A percentile compares a stretch with the other conserved stretches of the same genome.
Conservation (phyloP, 1,139 yeast species). For the Kluyveromyces sp. region DNA sequence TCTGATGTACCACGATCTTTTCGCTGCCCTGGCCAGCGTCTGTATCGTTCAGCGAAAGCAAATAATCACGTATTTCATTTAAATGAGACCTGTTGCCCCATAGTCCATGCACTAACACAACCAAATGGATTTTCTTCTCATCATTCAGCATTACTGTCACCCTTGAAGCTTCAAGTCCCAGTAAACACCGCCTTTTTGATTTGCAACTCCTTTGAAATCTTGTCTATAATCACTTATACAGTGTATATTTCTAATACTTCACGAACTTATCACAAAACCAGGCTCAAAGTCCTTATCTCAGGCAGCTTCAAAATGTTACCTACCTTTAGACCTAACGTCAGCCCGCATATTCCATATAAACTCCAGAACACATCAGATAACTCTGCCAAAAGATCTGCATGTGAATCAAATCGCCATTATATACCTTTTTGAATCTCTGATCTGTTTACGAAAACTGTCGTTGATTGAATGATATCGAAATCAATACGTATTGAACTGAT, state of each 20-base stretch:
- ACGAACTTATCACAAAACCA: no score
- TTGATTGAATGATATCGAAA: not conserved
- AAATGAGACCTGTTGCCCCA: conserved; percentile 77
- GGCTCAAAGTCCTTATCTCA: no score
- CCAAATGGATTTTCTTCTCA: conserved; percentile 40
- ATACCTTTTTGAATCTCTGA: not conserved
- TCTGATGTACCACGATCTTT: conserved; percentile 45
- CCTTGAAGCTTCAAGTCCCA: not conserved
- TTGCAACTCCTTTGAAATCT: not conserved
- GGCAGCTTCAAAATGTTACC: no score
- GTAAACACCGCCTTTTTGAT: not conserved
- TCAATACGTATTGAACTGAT: not conserved
- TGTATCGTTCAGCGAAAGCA: conserved; percentile 29
- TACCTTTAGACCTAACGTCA: no score
- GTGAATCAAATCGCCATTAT: no score
- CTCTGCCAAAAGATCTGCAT: no score
- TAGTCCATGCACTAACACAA: conserved; percentile 74
- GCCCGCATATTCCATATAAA: no score
- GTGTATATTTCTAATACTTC: not conserved
- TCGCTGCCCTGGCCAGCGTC: conserved; percentile 20
- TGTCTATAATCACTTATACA: not conserved
- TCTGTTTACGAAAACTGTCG: not conserved
- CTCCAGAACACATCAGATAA: not conserved
- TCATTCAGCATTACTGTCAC: not conserved
- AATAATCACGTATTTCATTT: conserved; percentile 44